Evolutionary conservation across 2,329 filamentous ascomycete species (phyloP).

Genomic region (Aspergillus oerlinghausenensis): DNA sequence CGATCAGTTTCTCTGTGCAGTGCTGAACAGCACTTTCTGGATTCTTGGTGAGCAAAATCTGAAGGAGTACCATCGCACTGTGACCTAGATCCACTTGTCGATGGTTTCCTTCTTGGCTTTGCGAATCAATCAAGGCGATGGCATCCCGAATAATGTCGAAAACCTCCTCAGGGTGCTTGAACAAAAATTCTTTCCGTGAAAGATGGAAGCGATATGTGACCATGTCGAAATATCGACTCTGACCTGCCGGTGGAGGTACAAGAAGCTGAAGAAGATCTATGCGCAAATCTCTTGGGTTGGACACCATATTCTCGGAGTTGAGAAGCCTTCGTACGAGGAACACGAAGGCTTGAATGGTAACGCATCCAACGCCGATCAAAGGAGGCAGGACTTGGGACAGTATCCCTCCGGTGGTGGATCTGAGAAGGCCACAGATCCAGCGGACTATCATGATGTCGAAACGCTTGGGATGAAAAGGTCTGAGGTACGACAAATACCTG

Average conservation of each 20-base stretch:
- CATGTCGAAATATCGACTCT: slow-evolving; percentile 14
- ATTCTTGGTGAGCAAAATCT: slow-evolving; percentile 31
- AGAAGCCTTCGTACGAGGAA: slow-evolving; percentile 31
- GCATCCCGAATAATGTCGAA: slow-evolving; percentile 33
- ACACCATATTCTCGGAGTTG: slow-evolving; percentile 21
- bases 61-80: slow-evolving; percentile 27
- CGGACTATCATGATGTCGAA: slow-evolving; percentile 41
- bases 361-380: slow-evolving; percentile 43
- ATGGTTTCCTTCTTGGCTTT: not conserved
- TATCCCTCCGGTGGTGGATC: slow-evolving; percentile 28
- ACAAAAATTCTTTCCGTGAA: slow-evolving; percentile 36
- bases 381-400: slow-evolving; percentile 34
- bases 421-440: slow-evolving; percentile 39
- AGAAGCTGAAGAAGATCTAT: slow-evolving; percentile 32
- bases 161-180: slow-evolving; percentile 29
- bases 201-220: slow-evolving; percentile 39
- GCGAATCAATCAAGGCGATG: slow-evolving; percentile 16
- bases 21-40: slow-evolving; percentile 25
- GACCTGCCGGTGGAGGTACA: slow-evolving; percentile 13
- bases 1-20: slow-evolving; percentile 26
- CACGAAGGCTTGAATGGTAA: slow-evolving; percentile 40
- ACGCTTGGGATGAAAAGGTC: slow-evolving; percentile 40
- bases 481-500: slow-evolving; percentile 40
- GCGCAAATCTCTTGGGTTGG: slow-evolving; percentile 24
- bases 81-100: slow-evolving; percentile 15